phyloP scores from a whole-genome alignment of 1,284 basidiomycete species.

The Cutaneotrichosporon daszewskae region DNA sequence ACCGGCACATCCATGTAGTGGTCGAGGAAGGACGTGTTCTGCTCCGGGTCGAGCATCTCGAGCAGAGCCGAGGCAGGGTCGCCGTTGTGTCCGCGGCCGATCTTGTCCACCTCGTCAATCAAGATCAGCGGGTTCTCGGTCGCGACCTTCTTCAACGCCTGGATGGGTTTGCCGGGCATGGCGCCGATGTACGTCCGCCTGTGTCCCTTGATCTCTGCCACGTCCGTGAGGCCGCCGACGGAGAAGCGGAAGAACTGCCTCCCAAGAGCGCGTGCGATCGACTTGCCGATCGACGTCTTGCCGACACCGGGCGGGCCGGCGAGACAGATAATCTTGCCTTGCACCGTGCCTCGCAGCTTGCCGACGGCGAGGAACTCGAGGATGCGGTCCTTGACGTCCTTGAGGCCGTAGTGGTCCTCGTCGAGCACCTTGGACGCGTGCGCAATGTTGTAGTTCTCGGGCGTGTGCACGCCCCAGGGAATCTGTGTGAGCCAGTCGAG shows the following conservation, averaged over 20 bases:
- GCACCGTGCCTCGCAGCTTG: constrained; percentile 90
- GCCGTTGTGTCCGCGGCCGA: constrained; percentile 82
- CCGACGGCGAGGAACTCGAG: constrained; percentile 97
- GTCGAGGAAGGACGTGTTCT: constrained; percentile 91
- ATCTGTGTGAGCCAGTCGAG: constrained; percentile 94
- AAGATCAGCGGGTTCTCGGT: constrained; percentile 95
- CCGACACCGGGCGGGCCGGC: constrained; percentile 96
- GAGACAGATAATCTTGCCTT: constrained; percentile 96
- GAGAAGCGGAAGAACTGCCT: constrained; percentile 61
- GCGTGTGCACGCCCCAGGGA: constrained; percentile 93
- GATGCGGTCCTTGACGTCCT: constrained; percentile 94
- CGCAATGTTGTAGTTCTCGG: constrained; percentile 85
- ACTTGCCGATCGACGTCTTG: constrained; percentile 91
- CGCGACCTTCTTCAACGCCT: constrained; percentile 92
- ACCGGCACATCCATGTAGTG: constrained; percentile 98
- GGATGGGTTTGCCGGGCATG: constrained; percentile 95
- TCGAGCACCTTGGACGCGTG: constrained; percentile 83
- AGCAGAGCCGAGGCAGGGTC: constrained; percentile 91
- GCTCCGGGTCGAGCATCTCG: constrained; percentile 97
- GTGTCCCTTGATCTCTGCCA: constrained; percentile 99
- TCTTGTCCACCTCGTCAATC: constrained; percentile 99
- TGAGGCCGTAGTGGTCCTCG: constrained; percentile 93
- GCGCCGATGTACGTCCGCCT: constrained; percentile 93
- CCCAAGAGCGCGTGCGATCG: constrained; percentile 49
- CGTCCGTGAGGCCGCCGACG: constrained; percentile 92